Base-by-base conservation (phyloP, 805 yeast genomes). In the Teunomyces barrocoloradensis region DNA sequence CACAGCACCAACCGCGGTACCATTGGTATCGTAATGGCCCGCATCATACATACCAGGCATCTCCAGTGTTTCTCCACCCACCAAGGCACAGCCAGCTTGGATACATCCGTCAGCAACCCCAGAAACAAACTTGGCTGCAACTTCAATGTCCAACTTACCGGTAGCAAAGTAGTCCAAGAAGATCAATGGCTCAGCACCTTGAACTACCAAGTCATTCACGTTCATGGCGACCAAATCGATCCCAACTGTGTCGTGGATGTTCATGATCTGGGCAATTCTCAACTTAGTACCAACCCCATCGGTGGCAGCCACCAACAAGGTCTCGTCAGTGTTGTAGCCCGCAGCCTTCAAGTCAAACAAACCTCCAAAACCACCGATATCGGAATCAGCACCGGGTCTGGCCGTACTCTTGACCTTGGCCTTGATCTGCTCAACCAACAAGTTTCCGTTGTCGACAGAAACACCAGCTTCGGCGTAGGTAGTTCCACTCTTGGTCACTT, bases 221-320 rank as follows among this genome's bases (percentile, higher is more conserved):
- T 91, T 95, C 99, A 94, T 94, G 50, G 98, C 99, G 44, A 94
- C 99, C 53, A 94, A 79, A 70, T 94, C 99, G 57, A 94, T 89
- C 64, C 99, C 99, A 38, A 94, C 99, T n/a, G 99, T 92, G 65
- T 89, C 83, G 64, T 95, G 98, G 48, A 87, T 87, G 58, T 85
- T 75, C 71, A 91, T 77, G 54, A 81, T 82, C 73, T 94, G 98
- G 1, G 98, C 99, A 64, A 95, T 83, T 77, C 90, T 84, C 56
- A 94, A 81, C 72, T 94, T 94, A 51, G 99, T 92, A 56, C 99
- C 99, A 49, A 94, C 98, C 71, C 99, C 99, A 71, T 94, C 99
- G 41, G 99, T 94, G 50, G 99, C 98, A 50, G 94, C 97, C 36
- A 94, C 98, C 49, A 94, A 74, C 47, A 94, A 69, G n/a, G 89